Conservation (phyloP, 495 filamentous ascomycete species). For the Bacidia gigantensis region DNA sequence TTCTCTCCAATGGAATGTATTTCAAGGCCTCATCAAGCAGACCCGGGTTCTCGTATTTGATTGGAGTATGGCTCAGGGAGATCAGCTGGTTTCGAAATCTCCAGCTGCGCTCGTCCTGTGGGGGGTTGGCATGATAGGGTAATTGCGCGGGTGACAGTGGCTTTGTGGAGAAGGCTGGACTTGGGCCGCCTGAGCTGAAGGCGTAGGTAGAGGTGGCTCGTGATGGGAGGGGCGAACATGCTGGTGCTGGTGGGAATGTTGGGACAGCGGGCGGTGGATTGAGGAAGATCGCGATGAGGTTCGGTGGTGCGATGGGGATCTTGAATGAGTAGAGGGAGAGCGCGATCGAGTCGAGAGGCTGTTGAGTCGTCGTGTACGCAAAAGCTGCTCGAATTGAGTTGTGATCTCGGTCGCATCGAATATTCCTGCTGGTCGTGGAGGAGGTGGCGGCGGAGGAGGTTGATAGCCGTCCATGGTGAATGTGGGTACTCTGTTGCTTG, state of each 20-base stretch:
- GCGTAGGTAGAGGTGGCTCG: constrained; percentile 23
- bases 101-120: constrained; percentile 55
- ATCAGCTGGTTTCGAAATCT: constrained; percentile 78
- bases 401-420: constrained; percentile 40
- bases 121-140: constrained; percentile 74
- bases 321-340: constrained; percentile 29
- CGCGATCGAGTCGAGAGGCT: constrained; percentile 47
- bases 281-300: constrained; percentile 23
- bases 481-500: not conserved
- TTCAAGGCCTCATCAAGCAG: constrained; percentile 84
- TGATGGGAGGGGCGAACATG: constrained; percentile 24
- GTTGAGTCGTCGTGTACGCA: constrained; percentile 66
- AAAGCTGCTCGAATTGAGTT: constrained; percentile 58
- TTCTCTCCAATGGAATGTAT: constrained; percentile 73
- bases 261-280: constrained; percentile 22
- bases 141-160: constrained; percentile 44
- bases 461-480: constrained; percentile 9
- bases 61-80: constrained; percentile 68
- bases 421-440: constrained; percentile 6
- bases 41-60: constrained; percentile 92
- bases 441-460: constrained; percentile 11
- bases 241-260: constrained; percentile 30
- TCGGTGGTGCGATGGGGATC: constrained; percentile 33
- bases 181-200: constrained; percentile 18
- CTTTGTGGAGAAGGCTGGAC: constrained; percentile 31